phyloP scores from a whole-genome alignment of 164 flowering plant genomes.

The Stephania cephalantha region DNA sequence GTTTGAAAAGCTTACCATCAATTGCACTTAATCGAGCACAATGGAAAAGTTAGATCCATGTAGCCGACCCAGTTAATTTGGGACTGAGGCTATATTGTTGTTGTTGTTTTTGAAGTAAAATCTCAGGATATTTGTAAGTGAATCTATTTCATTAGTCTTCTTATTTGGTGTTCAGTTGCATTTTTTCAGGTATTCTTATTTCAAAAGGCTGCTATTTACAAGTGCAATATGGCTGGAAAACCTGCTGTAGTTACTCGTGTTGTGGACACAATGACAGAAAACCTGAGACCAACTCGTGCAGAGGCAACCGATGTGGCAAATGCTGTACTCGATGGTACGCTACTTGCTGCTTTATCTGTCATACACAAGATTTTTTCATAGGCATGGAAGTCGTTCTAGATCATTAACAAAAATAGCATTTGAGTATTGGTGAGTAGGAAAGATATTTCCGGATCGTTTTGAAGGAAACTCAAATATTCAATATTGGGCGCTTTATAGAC shows the following conservation, averaged over 20 bases:
- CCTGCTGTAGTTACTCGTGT: conserved; percentile 92
- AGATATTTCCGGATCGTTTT: not conserved
- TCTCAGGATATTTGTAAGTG: not conserved
- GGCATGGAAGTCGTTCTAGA: not conserved
- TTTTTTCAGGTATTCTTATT: conserved; percentile 69
- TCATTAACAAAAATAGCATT: not conserved
- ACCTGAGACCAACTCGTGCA: conserved; percentile 92
- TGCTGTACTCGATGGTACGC: conserved; percentile 76
- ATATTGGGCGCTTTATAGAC: not conserved
- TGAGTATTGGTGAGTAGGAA: not conserved
- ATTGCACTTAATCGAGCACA: no score
- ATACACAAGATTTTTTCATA: not conserved
- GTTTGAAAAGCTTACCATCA: no score
- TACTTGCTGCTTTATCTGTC: conserved; percentile 1
- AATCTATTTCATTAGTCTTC: not conserved
- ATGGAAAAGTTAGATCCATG: no score
- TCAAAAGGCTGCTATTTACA: conserved; percentile 78
- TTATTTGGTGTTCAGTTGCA: not conserved
- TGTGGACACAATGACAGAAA: conserved; percentile 92
- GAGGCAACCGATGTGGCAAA: conserved; percentile 94
- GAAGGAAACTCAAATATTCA: not conserved
- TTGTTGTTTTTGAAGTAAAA: not conserved
- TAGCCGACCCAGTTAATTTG: no score
- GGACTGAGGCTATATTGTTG: no score
- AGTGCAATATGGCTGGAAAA: conserved; percentile 92